Evolutionary conservation across 768 basidiomycete species (phyloP).

Genomic region (Dioszegia aurantiaca): DNA sequence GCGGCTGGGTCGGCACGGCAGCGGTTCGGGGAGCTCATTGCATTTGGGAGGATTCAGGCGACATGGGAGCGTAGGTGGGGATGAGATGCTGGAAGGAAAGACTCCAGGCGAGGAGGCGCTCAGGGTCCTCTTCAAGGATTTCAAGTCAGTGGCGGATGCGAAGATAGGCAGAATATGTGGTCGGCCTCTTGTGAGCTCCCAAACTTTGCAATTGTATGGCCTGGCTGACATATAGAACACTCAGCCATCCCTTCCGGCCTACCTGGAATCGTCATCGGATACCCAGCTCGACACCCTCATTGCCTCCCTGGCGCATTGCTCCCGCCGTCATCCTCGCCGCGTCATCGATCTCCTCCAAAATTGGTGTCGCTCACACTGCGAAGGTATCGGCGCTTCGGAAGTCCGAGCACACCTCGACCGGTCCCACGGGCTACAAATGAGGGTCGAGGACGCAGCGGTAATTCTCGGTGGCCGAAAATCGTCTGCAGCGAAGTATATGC

Average conservation of each 20-base stretch:
- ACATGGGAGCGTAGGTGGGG: slow-evolving; percentile 53
- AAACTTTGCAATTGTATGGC: background rate
- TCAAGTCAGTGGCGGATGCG: slow-evolving; percentile 71
- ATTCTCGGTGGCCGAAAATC: slow-evolving; percentile 46
- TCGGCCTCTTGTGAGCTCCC: slow-evolving; percentile 61
- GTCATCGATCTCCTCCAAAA: slow-evolving; percentile 82
- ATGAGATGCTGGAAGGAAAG: slow-evolving; percentile 66
- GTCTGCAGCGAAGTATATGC: slow-evolving; percentile 79
- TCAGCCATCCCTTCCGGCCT: slow-evolving; percentile 65
- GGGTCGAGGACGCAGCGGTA: slow-evolving; percentile 46
- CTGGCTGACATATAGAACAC: slow-evolving; percentile 58
- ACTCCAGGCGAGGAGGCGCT: slow-evolving; percentile 85
- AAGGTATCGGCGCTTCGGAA: slow-evolving; percentile 51
- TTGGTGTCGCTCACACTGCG: slow-evolving; percentile 77
- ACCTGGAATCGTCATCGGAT: slow-evolving; percentile 72
- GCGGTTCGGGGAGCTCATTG: slow-evolving; percentile 34
- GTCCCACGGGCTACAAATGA: slow-evolving; percentile 29
- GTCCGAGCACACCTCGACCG: slow-evolving; percentile 46
- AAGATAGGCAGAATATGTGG: slow-evolving; percentile 75
- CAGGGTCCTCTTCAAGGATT: slow-evolving; percentile 82
- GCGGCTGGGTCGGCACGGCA: slow-evolving; percentile 33
- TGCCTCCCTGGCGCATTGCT: slow-evolving; percentile 78
- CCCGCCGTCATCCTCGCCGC: slow-evolving; percentile 75
- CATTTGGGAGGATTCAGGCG: slow-evolving; percentile 18
- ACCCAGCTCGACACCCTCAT: slow-evolving; percentile 77